Evolutionary conservation across 2,329 filamentous ascomycete species (phyloP).

Genomic region (Diaporthe humulicola): DNA sequence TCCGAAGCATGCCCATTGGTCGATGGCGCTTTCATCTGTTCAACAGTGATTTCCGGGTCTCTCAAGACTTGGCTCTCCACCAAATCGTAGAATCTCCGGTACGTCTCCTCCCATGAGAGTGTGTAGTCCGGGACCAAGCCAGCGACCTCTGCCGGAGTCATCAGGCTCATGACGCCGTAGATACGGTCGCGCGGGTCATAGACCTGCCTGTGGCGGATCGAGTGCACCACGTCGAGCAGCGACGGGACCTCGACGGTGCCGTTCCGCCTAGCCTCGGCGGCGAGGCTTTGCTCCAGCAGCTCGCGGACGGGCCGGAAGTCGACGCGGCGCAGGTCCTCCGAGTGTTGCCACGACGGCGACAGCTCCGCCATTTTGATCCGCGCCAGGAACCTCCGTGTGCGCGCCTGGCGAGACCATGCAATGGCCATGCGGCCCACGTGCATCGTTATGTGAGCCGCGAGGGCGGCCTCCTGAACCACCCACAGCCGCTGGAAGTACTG

Average conservation of each 20-base stretch:
- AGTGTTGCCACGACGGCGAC: background rate
- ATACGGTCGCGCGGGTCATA: slow-evolving; percentile 18
- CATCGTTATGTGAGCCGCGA: slow-evolving; percentile 30
- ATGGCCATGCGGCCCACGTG: slow-evolving; percentile 1
- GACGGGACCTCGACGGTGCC: slow-evolving; percentile 3
- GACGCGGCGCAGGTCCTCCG: background rate
- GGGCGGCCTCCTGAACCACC: slow-evolving; percentile 44
- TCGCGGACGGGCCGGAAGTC: slow-evolving; percentile 14
- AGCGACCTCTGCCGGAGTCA: background rate
- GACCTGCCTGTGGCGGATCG: slow-evolving; percentile 1
- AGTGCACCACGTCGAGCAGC: slow-evolving; percentile 12
- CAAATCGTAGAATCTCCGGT: background rate
- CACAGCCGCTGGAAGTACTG: slow-evolving; percentile 39
- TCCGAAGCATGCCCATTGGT: too few relatives aligned
- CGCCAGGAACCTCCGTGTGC: background rate
- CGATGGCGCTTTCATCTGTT: background rate
- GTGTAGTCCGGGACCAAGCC: slow-evolving; percentile 7
- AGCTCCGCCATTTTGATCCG: slow-evolving; percentile 14
- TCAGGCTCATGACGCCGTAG: slow-evolving; percentile 18
- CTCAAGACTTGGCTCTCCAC: background rate
- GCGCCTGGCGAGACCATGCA: background rate
- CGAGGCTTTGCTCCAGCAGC: slow-evolving; percentile 15
- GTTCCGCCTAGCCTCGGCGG: background rate
- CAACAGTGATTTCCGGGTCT: background rate
- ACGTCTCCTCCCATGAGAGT: background rate